Conservation (phyloP, 2,329 filamentous ascomycete genomes). For the Camillea tinctor region DNA sequence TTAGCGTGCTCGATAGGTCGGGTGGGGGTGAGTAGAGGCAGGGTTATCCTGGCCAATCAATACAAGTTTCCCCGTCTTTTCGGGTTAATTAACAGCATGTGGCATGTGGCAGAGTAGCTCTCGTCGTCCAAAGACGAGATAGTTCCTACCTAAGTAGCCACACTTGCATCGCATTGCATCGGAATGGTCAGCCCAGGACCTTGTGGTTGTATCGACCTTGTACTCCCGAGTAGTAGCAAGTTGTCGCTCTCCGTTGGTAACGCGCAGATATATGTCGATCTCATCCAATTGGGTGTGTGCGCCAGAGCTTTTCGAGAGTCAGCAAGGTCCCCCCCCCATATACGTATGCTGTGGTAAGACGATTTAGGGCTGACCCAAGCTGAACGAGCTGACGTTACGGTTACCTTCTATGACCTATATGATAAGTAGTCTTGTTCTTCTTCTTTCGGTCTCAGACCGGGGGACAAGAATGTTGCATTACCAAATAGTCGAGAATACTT, state of each 20-base stretch:
- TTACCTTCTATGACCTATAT: not conserved
- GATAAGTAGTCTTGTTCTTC: not conserved
- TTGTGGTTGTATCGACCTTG: not conserved
- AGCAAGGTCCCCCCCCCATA: not conserved
- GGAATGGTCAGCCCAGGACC: conserved; percentile 13
- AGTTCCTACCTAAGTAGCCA: conserved; percentile 14
- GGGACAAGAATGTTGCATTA: too few species aligned
- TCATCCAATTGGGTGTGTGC: not conserved
- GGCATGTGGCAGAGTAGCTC: conserved; percentile 19
- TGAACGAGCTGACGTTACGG: conserved; percentile 1
- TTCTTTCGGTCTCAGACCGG: not conserved
- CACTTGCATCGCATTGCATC: not conserved
- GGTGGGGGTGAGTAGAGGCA: conserved; percentile 1
- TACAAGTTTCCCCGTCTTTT: not conserved
- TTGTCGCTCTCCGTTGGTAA: not conserved
- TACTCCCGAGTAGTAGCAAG: not conserved
- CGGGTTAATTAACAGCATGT: conserved; percentile 6
- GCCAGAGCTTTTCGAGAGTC: not conserved
- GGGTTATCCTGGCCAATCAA: conserved; percentile 15
- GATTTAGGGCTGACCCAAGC: conserved; percentile 23
- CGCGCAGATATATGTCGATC: not conserved
- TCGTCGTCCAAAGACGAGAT: conserved; percentile 18
- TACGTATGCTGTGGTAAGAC: conserved; percentile 5
- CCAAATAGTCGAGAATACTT: not conserved
- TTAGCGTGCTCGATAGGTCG: not conserved